Conservation (phyloP, 2,329 filamentous ascomycete species). For the Dothistroma pini region DNA sequence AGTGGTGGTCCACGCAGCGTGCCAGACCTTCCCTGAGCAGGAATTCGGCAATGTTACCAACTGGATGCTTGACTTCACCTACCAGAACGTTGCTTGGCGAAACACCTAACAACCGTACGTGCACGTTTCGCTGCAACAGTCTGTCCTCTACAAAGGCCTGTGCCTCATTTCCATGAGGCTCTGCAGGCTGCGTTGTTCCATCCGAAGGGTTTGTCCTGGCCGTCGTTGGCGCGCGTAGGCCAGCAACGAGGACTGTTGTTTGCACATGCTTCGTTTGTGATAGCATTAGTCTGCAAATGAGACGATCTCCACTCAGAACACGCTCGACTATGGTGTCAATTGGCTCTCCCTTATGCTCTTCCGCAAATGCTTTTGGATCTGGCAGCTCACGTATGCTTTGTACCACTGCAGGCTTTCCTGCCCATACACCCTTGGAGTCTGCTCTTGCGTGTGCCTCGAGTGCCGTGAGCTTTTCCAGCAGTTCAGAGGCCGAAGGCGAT, state of each 20-base stretch:
- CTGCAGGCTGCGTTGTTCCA: constrained; percentile 75
- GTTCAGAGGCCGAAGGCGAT: constrained; percentile 64
- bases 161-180: constrained; percentile 87
- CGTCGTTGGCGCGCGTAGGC: constrained; percentile 84
- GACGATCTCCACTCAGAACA: constrained; percentile 84
- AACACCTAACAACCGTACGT: constrained; percentile 76
- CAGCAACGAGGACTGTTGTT: constrained; percentile 83
- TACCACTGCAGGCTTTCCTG: constrained; percentile 60
- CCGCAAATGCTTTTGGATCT: constrained; percentile 70
- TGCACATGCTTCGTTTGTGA: constrained; percentile 82
- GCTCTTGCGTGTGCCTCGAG: constrained; percentile 74
- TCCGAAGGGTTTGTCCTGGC: constrained; percentile 76
- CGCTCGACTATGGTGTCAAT: constrained; percentile 81
- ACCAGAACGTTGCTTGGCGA: constrained; percentile 92
- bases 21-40: constrained; percentile 85
- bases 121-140: constrained; percentile 79
- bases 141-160: constrained; percentile 81
- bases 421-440: constrained; percentile 80
- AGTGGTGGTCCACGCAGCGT: constrained; percentile 92
- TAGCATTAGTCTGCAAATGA: constrained; percentile 77
- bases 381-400: constrained; percentile 78
- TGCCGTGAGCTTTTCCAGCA: constrained; percentile 72
- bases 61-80: constrained; percentile 77
- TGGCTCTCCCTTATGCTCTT: constrained; percentile 78
- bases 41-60: constrained; percentile 87